phyloP scores from a whole-genome alignment of 306 rosid genomes.

The Dryas octopetala region DNA sequence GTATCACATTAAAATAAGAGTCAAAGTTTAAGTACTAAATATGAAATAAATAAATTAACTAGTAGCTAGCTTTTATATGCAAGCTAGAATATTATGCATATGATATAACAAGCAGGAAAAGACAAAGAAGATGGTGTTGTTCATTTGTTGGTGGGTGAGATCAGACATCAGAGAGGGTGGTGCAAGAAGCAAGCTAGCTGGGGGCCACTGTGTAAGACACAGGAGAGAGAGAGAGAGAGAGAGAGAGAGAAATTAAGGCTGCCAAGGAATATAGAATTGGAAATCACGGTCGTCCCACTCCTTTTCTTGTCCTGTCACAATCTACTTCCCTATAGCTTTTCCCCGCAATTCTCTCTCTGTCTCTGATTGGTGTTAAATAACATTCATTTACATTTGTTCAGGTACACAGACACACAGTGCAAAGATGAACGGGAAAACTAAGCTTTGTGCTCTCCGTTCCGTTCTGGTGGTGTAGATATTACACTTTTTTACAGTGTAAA shows the following conservation, averaged over 20 bases:
- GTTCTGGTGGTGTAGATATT: too few relatives aligned
- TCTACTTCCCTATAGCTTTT: slow-evolving; percentile 51
- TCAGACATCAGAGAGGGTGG: slow-evolving; percentile 24
- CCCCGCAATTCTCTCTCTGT: slow-evolving; percentile 67
- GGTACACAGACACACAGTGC: too few relatives aligned
- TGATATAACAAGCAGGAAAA: slow-evolving; percentile 10
- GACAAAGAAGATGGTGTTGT: slow-evolving; percentile 33
- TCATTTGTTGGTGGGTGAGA: slow-evolving; percentile 26
- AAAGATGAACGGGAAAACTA: too few relatives aligned
- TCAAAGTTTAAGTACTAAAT: too few relatives aligned
- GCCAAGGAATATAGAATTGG: slow-evolving; percentile 83
- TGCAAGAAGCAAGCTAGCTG: slow-evolving; percentile 36
- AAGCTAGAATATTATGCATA: not conserved
- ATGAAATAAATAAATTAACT: too few relatives aligned
- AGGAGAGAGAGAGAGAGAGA: not conserved
- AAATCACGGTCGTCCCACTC: slow-evolving; percentile 77
- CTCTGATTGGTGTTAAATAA: too few relatives aligned
- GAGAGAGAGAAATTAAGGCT: slow-evolving; percentile 45
- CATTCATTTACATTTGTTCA: too few relatives aligned
- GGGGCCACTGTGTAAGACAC: slow-evolving; percentile 41
- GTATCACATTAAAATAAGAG: too few relatives aligned
- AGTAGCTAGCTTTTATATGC: too few relatives aligned
- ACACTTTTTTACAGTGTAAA: too few relatives aligned
- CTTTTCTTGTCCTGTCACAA: slow-evolving; percentile 65
- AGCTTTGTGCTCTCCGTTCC: too few relatives aligned